A percentile compares a stretch with the other conserved stretches of the same genome.
These are phyloP conservation scores for Ceratocystis smalleyi DNA, from an alignment of 2,329 filamentous ascomycete species.

Conservation along the genomic window DNA sequence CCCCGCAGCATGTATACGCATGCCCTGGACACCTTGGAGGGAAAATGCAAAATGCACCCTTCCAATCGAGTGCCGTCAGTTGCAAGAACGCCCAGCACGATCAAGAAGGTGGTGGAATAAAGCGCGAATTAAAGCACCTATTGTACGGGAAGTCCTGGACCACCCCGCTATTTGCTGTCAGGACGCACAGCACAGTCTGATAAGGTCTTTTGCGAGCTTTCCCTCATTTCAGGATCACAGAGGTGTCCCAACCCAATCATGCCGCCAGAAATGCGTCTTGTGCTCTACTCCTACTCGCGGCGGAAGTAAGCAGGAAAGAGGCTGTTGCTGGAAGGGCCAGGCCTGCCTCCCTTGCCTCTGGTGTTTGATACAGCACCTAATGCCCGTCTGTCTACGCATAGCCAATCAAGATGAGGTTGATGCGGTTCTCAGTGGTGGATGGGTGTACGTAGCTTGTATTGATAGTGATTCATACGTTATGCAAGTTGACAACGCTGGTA, in stretches of 20 bases:
- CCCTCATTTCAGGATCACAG: background rate
- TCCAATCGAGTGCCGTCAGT: background rate
- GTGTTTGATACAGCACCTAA: background rate
- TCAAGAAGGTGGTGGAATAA: background rate
- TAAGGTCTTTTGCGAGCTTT: background rate
- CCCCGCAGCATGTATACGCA: background rate
- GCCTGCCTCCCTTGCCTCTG: background rate
- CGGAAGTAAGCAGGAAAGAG: background rate
- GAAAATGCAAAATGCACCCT: too few species aligned
- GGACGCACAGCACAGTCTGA: too few species aligned
- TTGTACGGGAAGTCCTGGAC: background rate
- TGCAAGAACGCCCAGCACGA: background rate
- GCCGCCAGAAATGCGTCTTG: background rate
- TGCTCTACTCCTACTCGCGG: background rate
- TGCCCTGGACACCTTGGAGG: too few species aligned
- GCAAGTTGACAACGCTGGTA: background rate
- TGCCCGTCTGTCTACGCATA: background rate
- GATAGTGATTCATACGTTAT: background rate
- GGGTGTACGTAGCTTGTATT: background rate
- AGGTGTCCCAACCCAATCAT: background rate
- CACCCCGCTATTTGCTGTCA: background rate
- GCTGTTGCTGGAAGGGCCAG: background rate
- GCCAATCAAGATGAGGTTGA: background rate
- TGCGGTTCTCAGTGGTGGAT: background rate
- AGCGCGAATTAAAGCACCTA: background rate